These are phyloP conservation scores for Fragilaria radians DNA, from an alignment of 108 stramenopile species.

Conservation along the genomic window DNA sequence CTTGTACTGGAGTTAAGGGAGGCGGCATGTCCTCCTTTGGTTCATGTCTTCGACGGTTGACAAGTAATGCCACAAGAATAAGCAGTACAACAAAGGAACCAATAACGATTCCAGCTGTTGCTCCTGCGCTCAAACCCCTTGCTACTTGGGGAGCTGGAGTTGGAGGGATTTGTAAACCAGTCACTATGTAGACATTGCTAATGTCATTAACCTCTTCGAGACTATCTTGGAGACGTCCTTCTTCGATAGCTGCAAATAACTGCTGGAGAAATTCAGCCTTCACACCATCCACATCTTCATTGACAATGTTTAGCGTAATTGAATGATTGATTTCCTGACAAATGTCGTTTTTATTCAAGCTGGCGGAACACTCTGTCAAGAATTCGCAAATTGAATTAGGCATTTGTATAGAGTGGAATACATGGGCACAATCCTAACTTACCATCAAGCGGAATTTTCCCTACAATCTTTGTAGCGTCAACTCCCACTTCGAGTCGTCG, in stretches of 20 bases:
- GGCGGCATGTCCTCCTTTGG: neutral
- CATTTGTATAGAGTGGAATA: too few relatives aligned
- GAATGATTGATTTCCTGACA: neutral
- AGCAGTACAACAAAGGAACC: neutral
- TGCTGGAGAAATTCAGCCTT: neutral
- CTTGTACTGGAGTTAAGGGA: neutral
- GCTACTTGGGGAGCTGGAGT: neutral
- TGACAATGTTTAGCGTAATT: neutral
- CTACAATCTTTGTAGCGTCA: neutral
- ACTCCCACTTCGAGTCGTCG: neutral
- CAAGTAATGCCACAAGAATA: neutral
- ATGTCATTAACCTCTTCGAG: conserved; percentile 20
- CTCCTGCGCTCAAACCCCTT: neutral
- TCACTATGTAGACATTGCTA: conserved; percentile 23
- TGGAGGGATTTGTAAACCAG: neutral
- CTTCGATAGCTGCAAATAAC: conserved; percentile 12
- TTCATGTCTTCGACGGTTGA: neutral
- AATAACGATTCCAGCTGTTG: neutral
- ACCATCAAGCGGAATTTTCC: neutral
- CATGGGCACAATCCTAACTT: neutral
- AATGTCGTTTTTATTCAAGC: neutral
- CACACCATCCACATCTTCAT: neutral
- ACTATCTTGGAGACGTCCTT: conserved; percentile 15
- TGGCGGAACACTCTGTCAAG: neutral
- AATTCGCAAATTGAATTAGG: too few relatives aligned